Evolutionary conservation across 129 eudicot genomes (phyloP), one percentile per base, ranked within the genome.

Genomic region (Saussurea involucrata): DNA sequence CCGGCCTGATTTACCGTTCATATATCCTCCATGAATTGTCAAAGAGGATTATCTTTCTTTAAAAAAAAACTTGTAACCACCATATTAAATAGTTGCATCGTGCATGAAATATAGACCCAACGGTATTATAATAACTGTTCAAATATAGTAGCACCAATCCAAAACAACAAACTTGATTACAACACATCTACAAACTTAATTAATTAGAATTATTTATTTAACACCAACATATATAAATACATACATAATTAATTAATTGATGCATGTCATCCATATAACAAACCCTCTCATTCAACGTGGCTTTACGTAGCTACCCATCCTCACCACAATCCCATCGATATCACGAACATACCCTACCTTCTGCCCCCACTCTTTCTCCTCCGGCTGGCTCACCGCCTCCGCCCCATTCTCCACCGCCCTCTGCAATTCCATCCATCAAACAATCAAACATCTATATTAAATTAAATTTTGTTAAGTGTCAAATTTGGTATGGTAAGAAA

Each of bases 371-470:
- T 91, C 92, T 63, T 89, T 95, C 76, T 86, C 89, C 88, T 87
- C 96, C 40, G 98, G 98, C 84, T 63, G 67, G 36, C 92, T 63
- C 73, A 95, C 97, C 24, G 75, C 86, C 81, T 76, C 90, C 11
- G 98, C 98, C 22, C 98, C 98, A 29, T 89, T 89, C 87, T 91
- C 97, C 86, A 95, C 89, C 36, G 98, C 98, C 77, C 90, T 95
- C 97, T 92, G 81, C 74, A 27, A 53, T 34, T 24, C 9, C 18
- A 33, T 44, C 53, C 46, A 71, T 20, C 7, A 34, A 31, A 36
- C 7, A 31, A 53, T 4, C 64, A 49, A 73, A 25, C 12, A 25
- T 21, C 13, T 68, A 53, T 4, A 15, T n/a, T n/a, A n/a, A n/a
- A n/a, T n/a, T n/a, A n/a, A n/a, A n/a, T n/a, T n/a, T n/a, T n/a